Conservation (phyloP, 1,139 yeast species). For the Candida sojae region DNA sequence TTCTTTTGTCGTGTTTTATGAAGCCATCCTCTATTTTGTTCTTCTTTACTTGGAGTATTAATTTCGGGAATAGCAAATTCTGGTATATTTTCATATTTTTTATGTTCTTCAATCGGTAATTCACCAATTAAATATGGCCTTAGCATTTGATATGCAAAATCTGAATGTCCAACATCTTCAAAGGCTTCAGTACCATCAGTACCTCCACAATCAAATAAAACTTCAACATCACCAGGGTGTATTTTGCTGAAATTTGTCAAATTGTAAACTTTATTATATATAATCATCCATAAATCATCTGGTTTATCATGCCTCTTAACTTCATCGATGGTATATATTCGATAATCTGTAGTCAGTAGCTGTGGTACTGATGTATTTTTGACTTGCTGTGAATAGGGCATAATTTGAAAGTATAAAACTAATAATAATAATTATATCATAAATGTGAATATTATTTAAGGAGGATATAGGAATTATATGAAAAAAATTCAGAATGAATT, state of each 20-base stretch:
- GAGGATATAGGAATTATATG: no score
- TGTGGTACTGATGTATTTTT: background rate
- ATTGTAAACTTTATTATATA: conserved; percentile 64
- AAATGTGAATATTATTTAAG: background rate
- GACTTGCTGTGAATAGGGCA: conserved; percentile 1
- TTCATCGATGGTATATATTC: conserved; percentile 28
- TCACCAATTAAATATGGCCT: conserved; percentile 41
- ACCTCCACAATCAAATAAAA: conserved; percentile 68
- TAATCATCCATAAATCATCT: conserved; percentile 65
- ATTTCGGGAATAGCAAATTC: background rate
- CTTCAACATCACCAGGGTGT: conserved; percentile 77
- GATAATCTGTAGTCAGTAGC: conserved; percentile 1
- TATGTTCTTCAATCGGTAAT: conserved; percentile 22
- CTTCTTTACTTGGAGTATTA: background rate
- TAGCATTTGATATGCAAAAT: conserved; percentile 43
- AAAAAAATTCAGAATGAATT: no score
- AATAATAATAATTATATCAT: background rate
- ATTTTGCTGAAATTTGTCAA: conserved; percentile 47
- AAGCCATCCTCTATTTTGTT: conserved; percentile 6
- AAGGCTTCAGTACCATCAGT: conserved; percentile 69
- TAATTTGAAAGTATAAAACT: background rate
- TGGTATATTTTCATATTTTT: conserved; percentile 4
- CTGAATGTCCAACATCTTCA: conserved; percentile 53
- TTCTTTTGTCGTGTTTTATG: background rate
- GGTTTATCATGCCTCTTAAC: conserved; percentile 47